A percentile compares a stretch with the other conserved stretches of the same genome.
Conservation (phyloP, 257 asterid species). For the Primulina eburnea region DNA sequence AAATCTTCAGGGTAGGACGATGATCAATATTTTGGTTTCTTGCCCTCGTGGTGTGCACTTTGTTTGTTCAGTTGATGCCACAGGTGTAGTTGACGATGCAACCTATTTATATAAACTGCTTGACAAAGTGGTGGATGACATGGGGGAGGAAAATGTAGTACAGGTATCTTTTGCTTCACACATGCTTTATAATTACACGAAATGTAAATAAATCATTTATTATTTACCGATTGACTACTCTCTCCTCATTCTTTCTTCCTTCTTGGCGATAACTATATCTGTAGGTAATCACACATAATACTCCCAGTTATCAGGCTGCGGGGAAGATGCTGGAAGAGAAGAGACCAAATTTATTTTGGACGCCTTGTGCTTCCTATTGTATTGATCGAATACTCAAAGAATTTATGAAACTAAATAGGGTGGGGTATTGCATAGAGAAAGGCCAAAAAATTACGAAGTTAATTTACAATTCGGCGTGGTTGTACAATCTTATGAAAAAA, state of each 20-base stretch:
- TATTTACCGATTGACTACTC: constrained; percentile 27
- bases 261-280: constrained; percentile 21
- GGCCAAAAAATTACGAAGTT: constrained; percentile 77
- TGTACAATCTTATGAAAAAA: constrained; percentile 71
- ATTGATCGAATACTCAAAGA: constrained; percentile 72
- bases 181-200: constrained; percentile 1
- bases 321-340: constrained; percentile 94
- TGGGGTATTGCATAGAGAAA: constrained; percentile 69
- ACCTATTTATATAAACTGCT: constrained; percentile 63
- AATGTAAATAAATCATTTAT: constrained; percentile 13
- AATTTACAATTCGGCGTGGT: constrained; percentile 69
- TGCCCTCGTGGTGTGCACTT: constrained; percentile 90
- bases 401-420: constrained; percentile 61
- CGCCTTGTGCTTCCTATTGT: constrained; percentile 81
- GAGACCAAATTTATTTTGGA: constrained; percentile 74
- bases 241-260: neutral
- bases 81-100: constrained; percentile 60
- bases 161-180: constrained; percentile 50
- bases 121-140: constrained; percentile 86
- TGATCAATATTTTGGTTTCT: constrained; percentile 75
- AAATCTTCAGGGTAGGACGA: constrained; percentile 59
- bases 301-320: constrained; percentile 80
- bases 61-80: constrained; percentile 80
- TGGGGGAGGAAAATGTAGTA: constrained; percentile 89
- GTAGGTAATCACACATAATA: constrained; percentile 78